A percentile compares a stretch with the other conserved stretches of the same genome.
Conservation (phyloP, 2,329 filamentous ascomycete species). For the Ophiostoma populinum region DNA sequence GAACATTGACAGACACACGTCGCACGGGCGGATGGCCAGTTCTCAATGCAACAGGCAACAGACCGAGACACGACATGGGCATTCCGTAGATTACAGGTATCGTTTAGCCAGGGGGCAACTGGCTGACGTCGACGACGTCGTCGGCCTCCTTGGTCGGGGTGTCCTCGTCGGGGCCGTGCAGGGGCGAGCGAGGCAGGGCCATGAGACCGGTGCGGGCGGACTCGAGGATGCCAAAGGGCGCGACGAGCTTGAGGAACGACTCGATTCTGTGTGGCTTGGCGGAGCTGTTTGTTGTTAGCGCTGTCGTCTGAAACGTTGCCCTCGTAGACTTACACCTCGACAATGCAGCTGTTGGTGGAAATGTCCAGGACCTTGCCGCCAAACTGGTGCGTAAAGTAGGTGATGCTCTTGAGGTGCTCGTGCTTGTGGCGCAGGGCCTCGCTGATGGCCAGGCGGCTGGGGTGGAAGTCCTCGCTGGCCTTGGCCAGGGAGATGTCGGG, state of each 20-base stretch:
- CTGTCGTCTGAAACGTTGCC: background rate
- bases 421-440: conserved; percentile 93
- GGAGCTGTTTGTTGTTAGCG: conserved; percentile 35
- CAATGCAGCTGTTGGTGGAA: conserved; percentile 95
- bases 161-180: conserved; percentile 55
- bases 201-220: conserved; percentile 91
- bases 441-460: conserved; percentile 66
- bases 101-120: conserved; percentile 70
- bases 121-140: conserved; percentile 86
- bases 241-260: conserved; percentile 90
- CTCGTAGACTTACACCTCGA: conserved; percentile 60
- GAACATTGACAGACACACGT: background rate
- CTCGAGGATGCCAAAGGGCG: conserved; percentile 90
- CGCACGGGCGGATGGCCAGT: no score
- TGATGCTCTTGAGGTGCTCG: conserved; percentile 91
- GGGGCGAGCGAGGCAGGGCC: conserved; percentile 84
- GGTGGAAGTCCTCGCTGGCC: conserved; percentile 60
- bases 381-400: conserved; percentile 92
- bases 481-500: conserved; percentile 26
- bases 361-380: conserved; percentile 96
- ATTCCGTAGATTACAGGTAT: background rate
- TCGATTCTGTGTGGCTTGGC: conserved; percentile 90
- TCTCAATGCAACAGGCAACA: no score
- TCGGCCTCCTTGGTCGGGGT: conserved; percentile 66
- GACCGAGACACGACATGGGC: background rate